Evolutionary conservation across 1,284 basidiomycete species (phyloP).

Genomic region (Ustilago trichophora): DNA sequence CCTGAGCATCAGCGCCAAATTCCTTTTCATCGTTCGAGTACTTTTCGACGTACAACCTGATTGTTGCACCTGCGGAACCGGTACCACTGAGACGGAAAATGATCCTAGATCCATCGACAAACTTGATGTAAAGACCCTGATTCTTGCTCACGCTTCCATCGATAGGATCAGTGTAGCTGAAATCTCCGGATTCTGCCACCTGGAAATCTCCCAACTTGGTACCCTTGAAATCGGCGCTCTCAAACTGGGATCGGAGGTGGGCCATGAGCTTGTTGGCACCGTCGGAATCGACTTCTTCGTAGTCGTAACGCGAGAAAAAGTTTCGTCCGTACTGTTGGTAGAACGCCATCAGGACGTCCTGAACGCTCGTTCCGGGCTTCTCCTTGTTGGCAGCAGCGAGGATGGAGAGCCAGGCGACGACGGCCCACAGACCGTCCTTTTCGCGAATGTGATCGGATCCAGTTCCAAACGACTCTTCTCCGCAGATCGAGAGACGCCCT

Average conservation of each 20-base stretch:
- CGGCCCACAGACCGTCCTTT: conserved; percentile 98
- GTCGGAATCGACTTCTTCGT: conserved; percentile 93
- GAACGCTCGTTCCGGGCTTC: conserved; percentile 59
- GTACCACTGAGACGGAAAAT: conserved; percentile 97
- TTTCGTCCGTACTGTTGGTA: conserved; percentile 93
- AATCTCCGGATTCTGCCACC: conserved; percentile 82
- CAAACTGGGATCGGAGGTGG: conserved; percentile 78
- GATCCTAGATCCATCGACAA: conserved; percentile 88
- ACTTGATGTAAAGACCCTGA: conserved; percentile 92
- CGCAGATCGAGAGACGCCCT: conserved; percentile 93
- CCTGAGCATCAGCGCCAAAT: conserved; percentile 80
- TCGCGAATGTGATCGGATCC: conserved; percentile 99
- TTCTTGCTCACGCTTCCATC: conserved; percentile 91
- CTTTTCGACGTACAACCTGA: conserved; percentile 71
- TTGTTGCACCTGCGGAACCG: conserved; percentile 90
- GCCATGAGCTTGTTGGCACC: conserved; percentile 87
- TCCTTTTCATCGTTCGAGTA: conserved; percentile 84
- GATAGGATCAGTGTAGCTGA: conserved; percentile 96
- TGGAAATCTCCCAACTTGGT: conserved; percentile 74
- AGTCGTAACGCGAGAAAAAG: conserved; percentile 97
- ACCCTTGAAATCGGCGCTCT: conserved; percentile 70
- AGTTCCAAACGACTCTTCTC: conserved; percentile 99
- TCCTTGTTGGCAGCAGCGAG: conserved; percentile 89
- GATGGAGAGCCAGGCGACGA: conserved; percentile 97
- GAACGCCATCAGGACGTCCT: conserved; percentile 76